These are phyloP conservation scores for Pichia thaimueangensis DNA, from an alignment of 805 yeast species.

Conservation along the genomic window DNA sequence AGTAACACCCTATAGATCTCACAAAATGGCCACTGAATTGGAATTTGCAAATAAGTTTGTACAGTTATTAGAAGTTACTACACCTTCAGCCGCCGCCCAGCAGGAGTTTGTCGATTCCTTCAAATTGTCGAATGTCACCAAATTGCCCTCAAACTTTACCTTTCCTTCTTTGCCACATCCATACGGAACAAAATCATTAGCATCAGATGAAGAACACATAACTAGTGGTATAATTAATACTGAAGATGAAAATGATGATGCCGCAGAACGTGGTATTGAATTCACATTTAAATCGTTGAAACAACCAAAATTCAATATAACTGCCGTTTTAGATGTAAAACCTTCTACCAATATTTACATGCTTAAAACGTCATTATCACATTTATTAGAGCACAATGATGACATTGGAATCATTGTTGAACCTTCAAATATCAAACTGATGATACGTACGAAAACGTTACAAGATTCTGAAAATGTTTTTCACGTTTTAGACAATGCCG, in stretches of 20 bases:
- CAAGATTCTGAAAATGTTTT: constrained; percentile 36
- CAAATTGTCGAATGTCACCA: constrained; percentile 1
- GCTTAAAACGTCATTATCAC: constrained; percentile 34
- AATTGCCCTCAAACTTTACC: constrained; percentile 3
- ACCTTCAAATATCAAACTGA: constrained; percentile 36
- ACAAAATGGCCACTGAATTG: constrained; percentile 28
- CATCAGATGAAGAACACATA: neutral
- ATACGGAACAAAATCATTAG: too few species aligned
- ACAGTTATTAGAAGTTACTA: constrained; percentile 16
- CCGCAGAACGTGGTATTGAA: neutral
- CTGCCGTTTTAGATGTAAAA: constrained; percentile 12
- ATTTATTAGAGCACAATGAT: constrained; percentile 18
- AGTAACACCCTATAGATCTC: too few species aligned
- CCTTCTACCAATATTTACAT: constrained; percentile 28
- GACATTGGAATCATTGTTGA: constrained; percentile 23
- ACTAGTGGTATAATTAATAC: neutral
- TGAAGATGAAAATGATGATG: neutral
- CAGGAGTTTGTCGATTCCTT: constrained; percentile 1
- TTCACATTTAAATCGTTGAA: constrained; percentile 54
- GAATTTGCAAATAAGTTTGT: constrained; percentile 39
- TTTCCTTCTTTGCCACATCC: constrained; percentile 9
- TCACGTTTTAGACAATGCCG: constrained; percentile 8
- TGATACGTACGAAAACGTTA: constrained; percentile 46
- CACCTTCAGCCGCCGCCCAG: constrained; percentile 1
- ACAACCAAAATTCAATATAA: constrained; percentile 56